Percentiles rank a stretch among this genome's conserved stretches.
These are phyloP conservation scores for Calonectria hawksworthii DNA, from an alignment of 2,329 filamentous ascomycete genomes.

Conservation along the genomic window DNA sequence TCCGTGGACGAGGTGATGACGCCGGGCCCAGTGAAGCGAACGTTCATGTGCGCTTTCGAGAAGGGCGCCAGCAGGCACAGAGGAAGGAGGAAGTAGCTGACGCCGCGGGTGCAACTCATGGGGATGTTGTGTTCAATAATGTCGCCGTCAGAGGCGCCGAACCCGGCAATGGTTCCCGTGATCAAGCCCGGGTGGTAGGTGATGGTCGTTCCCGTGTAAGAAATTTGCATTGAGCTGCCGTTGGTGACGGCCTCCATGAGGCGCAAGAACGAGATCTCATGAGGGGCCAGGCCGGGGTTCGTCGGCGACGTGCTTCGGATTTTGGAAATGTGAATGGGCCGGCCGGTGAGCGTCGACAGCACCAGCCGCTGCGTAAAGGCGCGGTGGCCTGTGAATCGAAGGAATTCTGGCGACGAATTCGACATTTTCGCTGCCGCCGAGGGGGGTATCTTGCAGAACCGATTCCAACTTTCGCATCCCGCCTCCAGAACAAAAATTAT, in stretches of 20 bases:
- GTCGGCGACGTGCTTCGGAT: constrained; percentile 91
- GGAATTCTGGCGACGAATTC: constrained; percentile 63
- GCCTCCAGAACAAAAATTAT: constrained; percentile 50
- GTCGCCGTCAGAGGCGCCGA: constrained; percentile 78
- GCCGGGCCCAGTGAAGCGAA: constrained; percentile 89
- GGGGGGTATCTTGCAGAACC: constrained; percentile 41
- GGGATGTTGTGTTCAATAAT: constrained; percentile 87
- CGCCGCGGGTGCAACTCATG: constrained; percentile 80
- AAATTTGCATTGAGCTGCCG: constrained; percentile 94
- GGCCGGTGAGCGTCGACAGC: constrained; percentile 91
- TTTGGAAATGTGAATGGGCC: constrained; percentile 90
- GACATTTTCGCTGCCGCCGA: constrained; percentile 56
- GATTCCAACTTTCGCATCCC: constrained; percentile 33
- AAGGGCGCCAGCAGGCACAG: constrained; percentile 94
- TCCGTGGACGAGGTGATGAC: constrained; percentile 92
- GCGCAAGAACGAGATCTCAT: constrained; percentile 96
- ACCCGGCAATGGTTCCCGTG: constrained; percentile 83
- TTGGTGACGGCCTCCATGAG: constrained; percentile 96
- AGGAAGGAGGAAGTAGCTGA: constrained; percentile 93
- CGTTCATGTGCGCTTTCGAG: constrained; percentile 90
- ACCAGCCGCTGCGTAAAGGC: constrained; percentile 87
- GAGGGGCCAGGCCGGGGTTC: constrained; percentile 87
- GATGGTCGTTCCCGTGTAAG: constrained; percentile 93
- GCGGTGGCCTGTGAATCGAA: constrained; percentile 88
- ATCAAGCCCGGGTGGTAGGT: constrained; percentile 94